Evolutionary conservation across 2,329 filamentous ascomycete species (phyloP), one percentile per base, ranked within the genome.

Genomic region (Hymenoscyphus linearis): DNA sequence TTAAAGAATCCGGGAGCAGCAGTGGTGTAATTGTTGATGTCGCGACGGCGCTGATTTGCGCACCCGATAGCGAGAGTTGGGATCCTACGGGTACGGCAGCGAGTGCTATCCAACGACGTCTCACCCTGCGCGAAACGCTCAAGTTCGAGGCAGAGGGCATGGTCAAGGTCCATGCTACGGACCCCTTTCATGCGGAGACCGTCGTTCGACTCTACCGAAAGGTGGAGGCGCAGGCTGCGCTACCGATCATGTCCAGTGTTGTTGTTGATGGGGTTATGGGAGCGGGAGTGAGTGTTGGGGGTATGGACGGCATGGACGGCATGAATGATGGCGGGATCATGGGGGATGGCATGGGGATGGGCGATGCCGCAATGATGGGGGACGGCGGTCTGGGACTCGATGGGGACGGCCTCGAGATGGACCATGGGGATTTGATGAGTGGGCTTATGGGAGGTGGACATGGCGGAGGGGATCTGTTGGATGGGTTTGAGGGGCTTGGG

Each of bases 1-100:
- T 91, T 6, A 84, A 83, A 66, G 74, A 82, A 78, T 0, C n/a
- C 37, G 16, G 37, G 14, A 83, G 83, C 4, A 84, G 82, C 65
- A 84, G 82, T 1, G 80, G 82, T 60, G 76, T 86, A 4, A 85
- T 84, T 0, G 83, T 91, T 60, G 90, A 93, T 67, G 80, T 92
- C 10, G 88, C 83, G 2, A 84, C 83, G 2, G 83, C 87, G 0
- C 76, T 93, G 7, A 79, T 93, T 10, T 90, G 88, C 69, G 85
- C 88, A 0, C 87, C 88, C 0, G 81, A 86, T 67, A 78, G 66
- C 6, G 59, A 62, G 1, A 79, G 75, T 52, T 69, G 66, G 64
- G 61, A 64, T 34, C 16, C 56, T 13, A 37, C 34, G 27, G 22
- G 7, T 34, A 36, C 60, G 1, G 44, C 36, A 4, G n/a, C 22